A percentile compares a stretch with the other conserved stretches of the same genome.
phyloP scores from a whole-genome alignment of 2,329 filamentous ascomycete species.

The Penicillium olsonii region DNA sequence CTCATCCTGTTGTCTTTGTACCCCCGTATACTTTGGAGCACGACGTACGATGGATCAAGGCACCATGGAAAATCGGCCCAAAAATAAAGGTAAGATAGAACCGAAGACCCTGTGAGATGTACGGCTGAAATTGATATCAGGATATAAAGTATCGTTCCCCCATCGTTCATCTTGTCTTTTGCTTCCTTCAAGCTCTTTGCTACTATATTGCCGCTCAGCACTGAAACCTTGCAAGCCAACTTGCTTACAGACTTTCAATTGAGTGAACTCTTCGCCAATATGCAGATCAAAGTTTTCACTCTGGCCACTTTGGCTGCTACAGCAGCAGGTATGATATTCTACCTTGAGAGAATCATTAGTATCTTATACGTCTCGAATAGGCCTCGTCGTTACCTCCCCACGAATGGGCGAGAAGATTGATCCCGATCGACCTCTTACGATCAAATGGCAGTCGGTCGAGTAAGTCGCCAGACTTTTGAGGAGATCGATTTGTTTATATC shows the following conservation, averaged over 20 bases:
- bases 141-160: slow-evolving; percentile 13
- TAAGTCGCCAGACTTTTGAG: slow-evolving; percentile 18
- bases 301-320: slow-evolving; percentile 32
- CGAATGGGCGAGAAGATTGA: slow-evolving; percentile 35
- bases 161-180: slow-evolving; percentile 5
- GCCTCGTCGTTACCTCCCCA: slow-evolving; percentile 39
- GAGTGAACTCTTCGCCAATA: slow-evolving; percentile 16
- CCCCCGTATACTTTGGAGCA: slow-evolving; percentile 13
- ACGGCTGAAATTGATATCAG: not conserved
- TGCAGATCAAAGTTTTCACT: slow-evolving; percentile 30
- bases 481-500: not conserved
- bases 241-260: not conserved
- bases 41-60: slow-evolving; percentile 17
- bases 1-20: slow-evolving; percentile 13
- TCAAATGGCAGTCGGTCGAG: slow-evolving; percentile 44
- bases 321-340: slow-evolving; percentile 27
- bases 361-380: slow-evolving; percentile 17
- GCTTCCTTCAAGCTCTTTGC: slow-evolving; percentile 7
- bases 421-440: slow-evolving; percentile 37
- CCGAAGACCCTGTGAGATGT: slow-evolving; percentile 3
- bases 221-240: not conserved
- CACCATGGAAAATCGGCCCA: slow-evolving; percentile 13
- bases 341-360: not conserved
- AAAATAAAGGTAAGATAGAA: slow-evolving; percentile 14
- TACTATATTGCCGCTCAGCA: not conserved